Conservation (phyloP, 2,329 filamentous ascomycete species). For the Magnaporthiopsis poae region DNA sequence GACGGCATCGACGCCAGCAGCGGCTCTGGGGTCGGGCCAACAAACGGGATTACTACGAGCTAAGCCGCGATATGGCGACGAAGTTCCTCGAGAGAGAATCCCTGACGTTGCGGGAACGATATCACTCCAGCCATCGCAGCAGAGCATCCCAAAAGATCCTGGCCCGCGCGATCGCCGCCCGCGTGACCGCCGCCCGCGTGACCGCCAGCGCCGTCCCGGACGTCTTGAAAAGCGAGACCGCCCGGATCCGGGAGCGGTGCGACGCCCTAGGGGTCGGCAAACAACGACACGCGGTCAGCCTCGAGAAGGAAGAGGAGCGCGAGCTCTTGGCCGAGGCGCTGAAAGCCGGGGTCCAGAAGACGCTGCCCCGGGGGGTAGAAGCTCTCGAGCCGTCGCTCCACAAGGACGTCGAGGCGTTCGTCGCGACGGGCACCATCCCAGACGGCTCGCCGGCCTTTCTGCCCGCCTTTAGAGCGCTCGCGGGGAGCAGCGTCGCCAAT, state of each 20-base stretch:
- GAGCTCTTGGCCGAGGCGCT: conserved; percentile 57
- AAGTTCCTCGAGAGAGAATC: too few species aligned
- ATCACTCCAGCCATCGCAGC: conserved; percentile 30
- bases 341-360: conserved; percentile 35
- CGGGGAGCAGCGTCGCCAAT: conserved; percentile 27
- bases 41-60: too few species aligned
- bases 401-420: conserved; percentile 30
- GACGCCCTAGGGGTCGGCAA: too few species aligned
- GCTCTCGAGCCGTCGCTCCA: conserved; percentile 35
- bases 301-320: conserved; percentile 57
- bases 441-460: conserved; percentile 24
- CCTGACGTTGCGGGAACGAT: conserved; percentile 35
- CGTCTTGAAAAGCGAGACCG: background rate
- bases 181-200: too few species aligned
- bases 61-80: too few species aligned
- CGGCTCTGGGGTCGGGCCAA: too few species aligned
- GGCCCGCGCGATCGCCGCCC: too few species aligned
- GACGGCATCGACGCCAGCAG: too few species aligned
- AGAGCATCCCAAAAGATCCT: too few species aligned
- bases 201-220: too few species aligned
- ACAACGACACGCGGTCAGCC: conserved; percentile 12
- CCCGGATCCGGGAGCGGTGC: conserved; percentile 4
- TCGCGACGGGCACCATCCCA: conserved; percentile 24
- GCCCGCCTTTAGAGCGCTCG: conserved; percentile 36
- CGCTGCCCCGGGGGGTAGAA: conserved; percentile 32